These are phyloP conservation scores for Prunus padus DNA, from an alignment of 306 rosid species.

Conservation along the genomic window DNA sequence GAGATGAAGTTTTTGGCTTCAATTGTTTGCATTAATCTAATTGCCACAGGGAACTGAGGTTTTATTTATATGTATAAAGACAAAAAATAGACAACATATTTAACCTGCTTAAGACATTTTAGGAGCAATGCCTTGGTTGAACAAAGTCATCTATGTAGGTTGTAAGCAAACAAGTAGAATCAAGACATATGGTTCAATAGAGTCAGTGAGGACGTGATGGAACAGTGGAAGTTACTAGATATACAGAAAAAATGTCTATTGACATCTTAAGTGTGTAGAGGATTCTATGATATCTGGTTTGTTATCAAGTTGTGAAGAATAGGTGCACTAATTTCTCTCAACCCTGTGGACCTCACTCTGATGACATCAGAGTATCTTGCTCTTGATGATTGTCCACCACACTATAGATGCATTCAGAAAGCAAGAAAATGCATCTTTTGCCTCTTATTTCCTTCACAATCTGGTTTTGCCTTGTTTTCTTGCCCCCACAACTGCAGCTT, in stretches of 20 bases:
- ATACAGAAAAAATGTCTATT: neutral
- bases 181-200: neutral
- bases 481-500: neutral
- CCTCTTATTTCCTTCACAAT: neutral
- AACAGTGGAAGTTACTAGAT: neutral
- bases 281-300: neutral
- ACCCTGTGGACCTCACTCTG: neutral
- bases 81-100: neutral
- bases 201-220: neutral
- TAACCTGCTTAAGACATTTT: neutral
- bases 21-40: neutral
- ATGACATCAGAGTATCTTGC: neutral
- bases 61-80: neutral
- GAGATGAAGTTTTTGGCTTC: neutral
- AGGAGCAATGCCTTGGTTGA: neutral
- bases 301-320: neutral
- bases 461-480: neutral
- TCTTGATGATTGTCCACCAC: neutral
- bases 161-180: neutral
- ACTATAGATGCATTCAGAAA: neutral
- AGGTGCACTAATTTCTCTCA: neutral
- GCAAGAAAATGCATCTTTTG: neutral
- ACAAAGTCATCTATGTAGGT: constrained; percentile 9
- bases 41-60: neutral
- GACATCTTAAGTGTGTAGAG: neutral